Evolutionary conservation across 345 rosid species (phyloP).

Genomic region (Arabidopsis arenosa): DNA sequence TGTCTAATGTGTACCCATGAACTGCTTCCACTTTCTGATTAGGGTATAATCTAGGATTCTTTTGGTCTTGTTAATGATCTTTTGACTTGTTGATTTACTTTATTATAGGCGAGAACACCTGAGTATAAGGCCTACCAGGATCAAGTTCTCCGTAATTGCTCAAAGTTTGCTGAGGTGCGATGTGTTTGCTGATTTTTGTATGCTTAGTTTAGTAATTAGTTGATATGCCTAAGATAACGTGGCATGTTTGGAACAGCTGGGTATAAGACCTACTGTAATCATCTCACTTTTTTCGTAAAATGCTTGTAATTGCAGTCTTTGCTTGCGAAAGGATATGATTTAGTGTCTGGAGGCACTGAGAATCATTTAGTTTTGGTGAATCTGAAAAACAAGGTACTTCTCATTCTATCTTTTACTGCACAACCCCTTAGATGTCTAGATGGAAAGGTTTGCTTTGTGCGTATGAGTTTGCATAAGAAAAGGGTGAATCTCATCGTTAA

Average conservation of each 20-base stretch:
- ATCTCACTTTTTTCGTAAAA: slow-evolving; percentile 15
- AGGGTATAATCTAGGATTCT: slow-evolving; percentile 5
- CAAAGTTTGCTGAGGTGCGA: slow-evolving; percentile 76
- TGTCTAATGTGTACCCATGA: slow-evolving; percentile 13
- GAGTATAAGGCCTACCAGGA: slow-evolving; percentile 92
- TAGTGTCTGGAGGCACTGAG: slow-evolving; percentile 97
- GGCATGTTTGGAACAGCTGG: neutral
- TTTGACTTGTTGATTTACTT: slow-evolving; percentile 29
- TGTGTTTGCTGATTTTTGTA: neutral
- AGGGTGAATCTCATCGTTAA: neutral
- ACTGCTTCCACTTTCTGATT: neutral
- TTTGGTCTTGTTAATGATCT: slow-evolving; percentile 17
- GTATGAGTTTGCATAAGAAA: neutral
- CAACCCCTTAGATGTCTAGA: neutral
- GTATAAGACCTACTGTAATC: neutral
- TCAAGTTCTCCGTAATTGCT: slow-evolving; percentile 82
- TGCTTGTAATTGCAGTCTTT: slow-evolving; percentile 63
- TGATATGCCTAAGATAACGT: slow-evolving; percentile 10
- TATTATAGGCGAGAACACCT: slow-evolving; percentile 67
- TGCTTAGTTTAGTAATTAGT: slow-evolving; percentile 12
- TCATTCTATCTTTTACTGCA: neutral
- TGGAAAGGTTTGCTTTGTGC: neutral
- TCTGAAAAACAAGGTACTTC: slow-evolving; percentile 73
- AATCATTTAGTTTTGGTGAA: slow-evolving; percentile 95
- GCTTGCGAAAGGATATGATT: slow-evolving; percentile 74